These are phyloP conservation scores for Calonectria ilicicola DNA, from an alignment of 2,329 filamentous ascomycete species.

Conservation along the genomic window DNA sequence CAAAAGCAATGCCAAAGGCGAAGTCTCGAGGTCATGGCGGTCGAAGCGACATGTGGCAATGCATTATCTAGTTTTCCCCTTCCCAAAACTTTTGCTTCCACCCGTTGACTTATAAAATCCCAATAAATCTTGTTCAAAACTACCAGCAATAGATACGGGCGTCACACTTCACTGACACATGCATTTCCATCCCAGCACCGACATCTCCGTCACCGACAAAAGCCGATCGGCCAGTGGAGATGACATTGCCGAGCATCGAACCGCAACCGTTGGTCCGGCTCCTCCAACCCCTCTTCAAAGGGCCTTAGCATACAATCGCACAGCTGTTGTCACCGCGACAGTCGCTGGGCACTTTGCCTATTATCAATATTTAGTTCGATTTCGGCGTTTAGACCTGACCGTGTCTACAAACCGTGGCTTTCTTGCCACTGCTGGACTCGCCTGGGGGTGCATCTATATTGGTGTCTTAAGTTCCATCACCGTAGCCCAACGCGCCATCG, in stretches of 20 bases:
- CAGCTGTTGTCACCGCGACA: conserved; percentile 37
- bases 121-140: not conserved
- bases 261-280: conserved; percentile 39
- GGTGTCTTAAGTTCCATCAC: conserved; percentile 39
- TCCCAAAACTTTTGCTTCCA: not conserved
- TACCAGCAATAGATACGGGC: not conserved
- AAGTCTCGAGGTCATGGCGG: not conserved
- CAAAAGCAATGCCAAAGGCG: conserved; percentile 7
- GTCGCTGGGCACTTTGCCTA: conserved; percentile 41
- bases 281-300: conserved; percentile 40
- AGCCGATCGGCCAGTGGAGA: conserved; percentile 40
- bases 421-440: conserved; percentile 37
- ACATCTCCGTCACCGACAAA: conserved; percentile 36
- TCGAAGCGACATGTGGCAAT: not conserved
- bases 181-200: conserved; percentile 26
- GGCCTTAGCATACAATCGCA: conserved; percentile 37
- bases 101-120: too few species aligned
- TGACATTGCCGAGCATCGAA: conserved; percentile 40
- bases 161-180: not conserved
- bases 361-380: conserved; percentile 40
- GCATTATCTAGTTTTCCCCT: not conserved
- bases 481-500: conserved; percentile 36
- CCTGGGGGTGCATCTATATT: conserved; percentile 39
- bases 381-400: conserved; percentile 33
- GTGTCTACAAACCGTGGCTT: conserved; percentile 32